phyloP scores from a whole-genome alignment of 225 moss, liverwort and hornwort genomes.

The Marchantia polymorpha region DNA sequence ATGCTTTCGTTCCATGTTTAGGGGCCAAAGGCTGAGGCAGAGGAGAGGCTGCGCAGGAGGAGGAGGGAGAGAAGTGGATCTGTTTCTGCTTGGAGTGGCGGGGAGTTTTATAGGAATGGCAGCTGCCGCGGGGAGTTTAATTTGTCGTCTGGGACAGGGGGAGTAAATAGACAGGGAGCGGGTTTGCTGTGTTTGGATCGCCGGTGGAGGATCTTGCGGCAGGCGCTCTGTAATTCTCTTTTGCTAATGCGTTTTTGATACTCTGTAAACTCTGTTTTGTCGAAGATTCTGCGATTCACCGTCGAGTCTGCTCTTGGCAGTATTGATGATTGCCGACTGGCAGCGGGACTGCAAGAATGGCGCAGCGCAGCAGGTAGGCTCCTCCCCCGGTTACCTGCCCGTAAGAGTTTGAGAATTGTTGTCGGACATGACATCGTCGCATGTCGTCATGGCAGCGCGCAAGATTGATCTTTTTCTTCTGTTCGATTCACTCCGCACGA shows the following conservation, averaged over 20 bases:
- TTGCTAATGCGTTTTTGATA: neutral
- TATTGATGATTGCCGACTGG: neutral
- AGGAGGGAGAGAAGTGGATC: neutral
- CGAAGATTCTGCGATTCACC: neutral
- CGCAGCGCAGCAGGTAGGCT: slow-evolving; percentile 24
- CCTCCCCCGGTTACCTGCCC: neutral
- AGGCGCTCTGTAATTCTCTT: neutral
- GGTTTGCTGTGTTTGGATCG: neutral
- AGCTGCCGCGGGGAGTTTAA: neutral
- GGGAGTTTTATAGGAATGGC: neutral
- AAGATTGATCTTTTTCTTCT: neutral
- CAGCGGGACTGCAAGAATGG: neutral
- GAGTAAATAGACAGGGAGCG: slow-evolving; percentile 5
- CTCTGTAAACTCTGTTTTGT: neutral
- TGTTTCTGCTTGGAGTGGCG: neutral
- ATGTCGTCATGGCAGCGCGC: too few relatives aligned
- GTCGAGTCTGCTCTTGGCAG: neutral
- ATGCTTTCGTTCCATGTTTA: neutral
- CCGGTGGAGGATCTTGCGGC: neutral
- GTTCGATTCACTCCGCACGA: neutral
- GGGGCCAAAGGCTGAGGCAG: neutral
- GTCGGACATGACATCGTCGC: neutral
- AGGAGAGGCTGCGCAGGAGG: too few relatives aligned
- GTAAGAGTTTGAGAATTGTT: neutral
- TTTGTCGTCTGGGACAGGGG: slow-evolving; percentile 3